These are phyloP conservation scores for Coniophora puteana DNA, from an alignment of 1,284 basidiomycete genomes.

Conservation along the genomic window DNA sequence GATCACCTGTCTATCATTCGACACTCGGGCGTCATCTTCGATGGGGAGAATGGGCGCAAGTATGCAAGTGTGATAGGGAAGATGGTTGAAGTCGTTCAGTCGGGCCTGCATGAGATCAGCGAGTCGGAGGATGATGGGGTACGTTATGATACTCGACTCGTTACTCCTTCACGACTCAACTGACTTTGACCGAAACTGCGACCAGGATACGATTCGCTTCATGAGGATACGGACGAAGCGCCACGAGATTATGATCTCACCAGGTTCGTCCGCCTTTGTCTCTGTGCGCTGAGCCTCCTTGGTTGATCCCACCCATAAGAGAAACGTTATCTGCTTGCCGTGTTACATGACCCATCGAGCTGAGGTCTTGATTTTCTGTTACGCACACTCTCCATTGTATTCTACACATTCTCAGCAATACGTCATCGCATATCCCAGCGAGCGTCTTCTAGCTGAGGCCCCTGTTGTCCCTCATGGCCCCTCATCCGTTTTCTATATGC, in stretches of 20 bases:
- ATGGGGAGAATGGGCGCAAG: slow-evolving; percentile 78
- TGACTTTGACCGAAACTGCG: neutral
- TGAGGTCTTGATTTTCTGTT: too few species aligned
- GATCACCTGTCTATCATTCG: slow-evolving; percentile 72
- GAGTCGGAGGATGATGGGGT: slow-evolving; percentile 52
- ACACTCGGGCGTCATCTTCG: slow-evolving; percentile 82
- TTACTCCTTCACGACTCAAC: neutral
- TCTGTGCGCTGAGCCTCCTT: neutral
- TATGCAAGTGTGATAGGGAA: slow-evolving; percentile 77
- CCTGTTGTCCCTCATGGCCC: too few species aligned
- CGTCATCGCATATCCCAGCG: too few species aligned
- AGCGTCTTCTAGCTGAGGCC: too few species aligned
- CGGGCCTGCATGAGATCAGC: slow-evolving; percentile 69
- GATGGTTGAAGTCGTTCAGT: slow-evolving; percentile 75
- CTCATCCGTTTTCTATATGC: too few species aligned
- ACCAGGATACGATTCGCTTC: slow-evolving; percentile 82
- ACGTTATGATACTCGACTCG: slow-evolving; percentile 21
- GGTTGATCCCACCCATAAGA: slow-evolving; percentile 41
- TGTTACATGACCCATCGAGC: slow-evolving; percentile 87
- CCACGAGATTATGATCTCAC: slow-evolving; percentile 93
- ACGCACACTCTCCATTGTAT: too few species aligned
- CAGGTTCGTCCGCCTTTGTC: slow-evolving; percentile 51
- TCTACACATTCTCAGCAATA: too few species aligned
- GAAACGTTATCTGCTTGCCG: slow-evolving; percentile 78
- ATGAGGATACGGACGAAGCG: slow-evolving; percentile 88